Conservation (phyloP, 306 rosid genomes). For the Pterocarpus macrocarpus region DNA sequence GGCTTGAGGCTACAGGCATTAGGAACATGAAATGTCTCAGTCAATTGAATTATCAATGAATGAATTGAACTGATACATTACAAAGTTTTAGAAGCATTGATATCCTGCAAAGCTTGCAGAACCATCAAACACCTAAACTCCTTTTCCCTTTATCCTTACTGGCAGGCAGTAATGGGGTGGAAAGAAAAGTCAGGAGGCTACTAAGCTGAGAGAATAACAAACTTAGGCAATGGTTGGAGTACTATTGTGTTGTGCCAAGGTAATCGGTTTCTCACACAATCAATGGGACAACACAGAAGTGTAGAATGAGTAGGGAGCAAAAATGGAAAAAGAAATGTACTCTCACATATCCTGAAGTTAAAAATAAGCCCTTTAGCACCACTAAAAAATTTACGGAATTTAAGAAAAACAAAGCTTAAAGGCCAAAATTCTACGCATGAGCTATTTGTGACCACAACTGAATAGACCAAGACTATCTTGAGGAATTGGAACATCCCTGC, state of each 20-base stretch:
- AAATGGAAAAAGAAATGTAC: not conserved
- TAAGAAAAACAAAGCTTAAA: not conserved
- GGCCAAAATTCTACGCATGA: slow-evolving; percentile 1
- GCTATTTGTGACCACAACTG: slow-evolving; percentile 6
- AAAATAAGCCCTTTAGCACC: not conserved
- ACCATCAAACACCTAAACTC: slow-evolving; percentile 9
- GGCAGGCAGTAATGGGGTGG: not conserved
- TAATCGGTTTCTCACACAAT: not conserved
- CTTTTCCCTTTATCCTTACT: not conserved
- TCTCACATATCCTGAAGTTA: not conserved
- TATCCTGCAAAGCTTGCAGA: slow-evolving; percentile 21
- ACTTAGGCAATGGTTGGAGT: not conserved
- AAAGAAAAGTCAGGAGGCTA: slow-evolving; percentile 23
- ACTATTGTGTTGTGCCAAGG: not conserved
- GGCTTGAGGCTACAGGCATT: slow-evolving; percentile 51
- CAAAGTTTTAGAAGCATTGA: slow-evolving; percentile 19
- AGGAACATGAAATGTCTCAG: slow-evolving; percentile 36
- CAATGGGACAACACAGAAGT: slow-evolving; percentile 8
- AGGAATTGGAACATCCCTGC: slow-evolving; percentile 8
- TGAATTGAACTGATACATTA: not conserved
- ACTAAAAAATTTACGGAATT: slow-evolving; percentile 1
- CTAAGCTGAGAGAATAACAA: slow-evolving; percentile 18
- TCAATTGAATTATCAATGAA: slow-evolving; percentile 30
- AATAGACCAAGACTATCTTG: not conserved
- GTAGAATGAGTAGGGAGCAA: not conserved